Conservation (phyloP, 805 yeast genomes). For the Lachancea quebecensis region DNA sequence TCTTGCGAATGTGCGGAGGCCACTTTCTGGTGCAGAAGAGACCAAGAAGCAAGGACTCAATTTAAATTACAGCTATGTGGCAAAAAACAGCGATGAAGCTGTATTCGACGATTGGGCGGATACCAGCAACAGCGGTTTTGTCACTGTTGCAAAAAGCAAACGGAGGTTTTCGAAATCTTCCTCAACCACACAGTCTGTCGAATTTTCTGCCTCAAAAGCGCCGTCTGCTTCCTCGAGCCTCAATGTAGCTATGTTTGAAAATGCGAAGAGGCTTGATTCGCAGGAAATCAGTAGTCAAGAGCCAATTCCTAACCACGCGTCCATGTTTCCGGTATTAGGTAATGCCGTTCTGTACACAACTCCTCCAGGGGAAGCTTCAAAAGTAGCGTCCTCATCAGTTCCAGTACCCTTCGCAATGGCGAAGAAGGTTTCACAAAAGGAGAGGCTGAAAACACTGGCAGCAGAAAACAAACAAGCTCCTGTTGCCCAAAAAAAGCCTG, state of each 20-base stretch:
- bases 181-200: too few species aligned
- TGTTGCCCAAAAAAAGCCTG: conserved; percentile 10
- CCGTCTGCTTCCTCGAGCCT: not conserved
- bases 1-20: conserved; percentile 8
- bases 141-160: conserved; percentile 30
- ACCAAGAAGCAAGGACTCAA: not conserved
- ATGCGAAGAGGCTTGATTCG: not conserved
- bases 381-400: too few species aligned
- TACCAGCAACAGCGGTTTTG: conserved; percentile 29
- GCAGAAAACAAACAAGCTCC: not conserved
- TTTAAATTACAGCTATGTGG: not conserved
- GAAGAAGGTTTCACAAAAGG: conserved; percentile 26
- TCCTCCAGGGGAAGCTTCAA: not conserved
- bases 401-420: not conserved
- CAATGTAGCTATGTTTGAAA: conserved; percentile 2
- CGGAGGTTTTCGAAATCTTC: conserved; percentile 24
- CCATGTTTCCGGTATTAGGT: not conserved
- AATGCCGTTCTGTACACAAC: not conserved
- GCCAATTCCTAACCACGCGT: not conserved
- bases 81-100: conserved; percentile 16
- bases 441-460: conserved; percentile 16
- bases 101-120: conserved; percentile 17
- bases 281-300: not conserved
- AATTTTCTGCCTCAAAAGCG: too few species aligned
- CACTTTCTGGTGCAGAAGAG: conserved; percentile 1